A percentile compares a stretch with the other conserved stretches of the same genome.
These are phyloP conservation scores for Neurospora sublineolata DNA, from an alignment of 495 filamentous ascomycete genomes.

Conservation along the genomic window DNA sequence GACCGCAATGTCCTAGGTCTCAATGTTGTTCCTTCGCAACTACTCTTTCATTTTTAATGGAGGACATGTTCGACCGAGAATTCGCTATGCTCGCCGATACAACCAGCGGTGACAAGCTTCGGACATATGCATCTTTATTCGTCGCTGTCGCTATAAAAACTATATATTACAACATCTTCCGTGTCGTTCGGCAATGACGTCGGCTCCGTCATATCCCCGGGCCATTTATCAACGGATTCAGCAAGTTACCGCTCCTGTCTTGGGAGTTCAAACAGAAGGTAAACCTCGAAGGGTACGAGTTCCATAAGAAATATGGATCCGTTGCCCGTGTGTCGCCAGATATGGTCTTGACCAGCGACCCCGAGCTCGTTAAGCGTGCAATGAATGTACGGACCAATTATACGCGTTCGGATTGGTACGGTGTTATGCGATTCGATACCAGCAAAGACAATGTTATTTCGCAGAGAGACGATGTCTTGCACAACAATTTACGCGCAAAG, in stretches of 20 bases:
- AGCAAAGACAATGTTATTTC: slow-evolving; percentile 29
- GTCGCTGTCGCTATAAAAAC: not conserved
- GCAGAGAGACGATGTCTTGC: slow-evolving; percentile 13
- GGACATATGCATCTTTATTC: not conserved
- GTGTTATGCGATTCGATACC: slow-evolving; percentile 31
- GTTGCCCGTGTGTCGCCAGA: slow-evolving; percentile 16
- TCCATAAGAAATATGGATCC: slow-evolving; percentile 9
- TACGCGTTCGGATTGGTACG: slow-evolving; percentile 30
- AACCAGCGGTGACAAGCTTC: not conserved
- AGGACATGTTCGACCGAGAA: not conserved
- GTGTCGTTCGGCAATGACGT: not conserved
- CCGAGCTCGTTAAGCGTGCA: slow-evolving; percentile 28
- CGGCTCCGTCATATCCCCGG: slow-evolving; percentile 10
- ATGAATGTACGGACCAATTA: slow-evolving; percentile 26
- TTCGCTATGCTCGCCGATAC: not conserved
- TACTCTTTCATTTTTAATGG: no score
- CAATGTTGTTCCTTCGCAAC: no score
- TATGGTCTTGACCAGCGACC: slow-evolving; percentile 24
- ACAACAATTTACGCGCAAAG: slow-evolving; percentile 24
- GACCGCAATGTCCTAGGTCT: no score
- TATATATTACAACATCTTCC: not conserved
- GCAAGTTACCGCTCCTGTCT: slow-evolving; percentile 2
- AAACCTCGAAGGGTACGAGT: slow-evolving; percentile 6
- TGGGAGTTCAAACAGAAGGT: slow-evolving; percentile 1
- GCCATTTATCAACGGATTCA: not conserved